Percentiles rank a stretch among this genome's conserved stretches.
Evolutionary conservation across 108 stramenopile genomes (phyloP).

Genomic region (Skeletonema marinoi): DNA sequence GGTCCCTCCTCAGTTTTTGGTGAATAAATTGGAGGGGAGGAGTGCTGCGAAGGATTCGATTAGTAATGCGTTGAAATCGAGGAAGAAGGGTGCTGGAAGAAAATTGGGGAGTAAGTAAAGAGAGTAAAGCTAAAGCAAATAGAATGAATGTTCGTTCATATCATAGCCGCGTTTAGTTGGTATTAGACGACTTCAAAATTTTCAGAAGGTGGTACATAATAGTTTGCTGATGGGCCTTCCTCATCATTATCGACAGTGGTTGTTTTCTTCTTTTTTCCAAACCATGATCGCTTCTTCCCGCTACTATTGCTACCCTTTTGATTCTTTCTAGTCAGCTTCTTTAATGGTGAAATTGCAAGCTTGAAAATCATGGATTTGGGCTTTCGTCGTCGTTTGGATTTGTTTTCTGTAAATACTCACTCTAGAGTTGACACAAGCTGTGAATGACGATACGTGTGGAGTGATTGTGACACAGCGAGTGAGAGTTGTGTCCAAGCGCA

Average conservation of each 20-base stretch:
- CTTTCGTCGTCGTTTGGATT: constrained; percentile 1
- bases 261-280: constrained; percentile 15
- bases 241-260: neutral
- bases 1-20: constrained; percentile 72
- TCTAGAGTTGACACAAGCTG: too few relatives aligned
- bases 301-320: neutral
- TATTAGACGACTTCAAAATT: neutral
- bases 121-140: neutral
- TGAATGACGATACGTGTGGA: too few relatives aligned
- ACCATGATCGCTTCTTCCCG: constrained; percentile 3
- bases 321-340: constrained; percentile 1
- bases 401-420: too few relatives aligned
- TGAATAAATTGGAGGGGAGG: constrained; percentile 54
- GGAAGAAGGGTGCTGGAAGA: constrained; percentile 80
- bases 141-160: neutral
- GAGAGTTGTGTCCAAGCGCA: too few relatives aligned
- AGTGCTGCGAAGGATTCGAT: constrained; percentile 57
- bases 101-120: constrained; percentile 62
- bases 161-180: neutral
- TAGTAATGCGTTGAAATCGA: constrained; percentile 61
- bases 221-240: neutral
- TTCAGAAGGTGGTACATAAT: neutral
- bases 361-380: constrained; percentile 39
- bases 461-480: too few relatives aligned
- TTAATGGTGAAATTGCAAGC: constrained; percentile 11